These are phyloP conservation scores for Scenedesmus sp. DNA, from an alignment of 163 green algal genomes.

Conservation along the genomic window DNA sequence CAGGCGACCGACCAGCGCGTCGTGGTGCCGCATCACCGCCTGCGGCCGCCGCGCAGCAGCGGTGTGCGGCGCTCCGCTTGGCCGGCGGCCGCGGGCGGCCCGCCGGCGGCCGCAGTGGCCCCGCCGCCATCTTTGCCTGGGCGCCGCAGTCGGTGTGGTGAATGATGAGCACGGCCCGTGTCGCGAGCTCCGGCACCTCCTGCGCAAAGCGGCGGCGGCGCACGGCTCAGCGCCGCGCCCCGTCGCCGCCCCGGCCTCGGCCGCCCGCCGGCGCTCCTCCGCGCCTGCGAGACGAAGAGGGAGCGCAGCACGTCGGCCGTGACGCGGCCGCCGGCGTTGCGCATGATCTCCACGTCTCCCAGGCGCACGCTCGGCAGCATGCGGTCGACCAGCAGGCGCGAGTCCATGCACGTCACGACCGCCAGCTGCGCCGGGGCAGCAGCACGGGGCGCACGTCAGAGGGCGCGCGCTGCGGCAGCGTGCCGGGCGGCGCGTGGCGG, in stretches of 20 bases:
- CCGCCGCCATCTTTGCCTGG: no score
- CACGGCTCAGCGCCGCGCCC: neutral
- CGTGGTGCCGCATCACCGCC: conserved; percentile 42
- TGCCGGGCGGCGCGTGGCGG: no score
- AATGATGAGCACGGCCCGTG: conserved; percentile 43
- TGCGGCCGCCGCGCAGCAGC: no score
- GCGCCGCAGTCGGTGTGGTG: conserved; percentile 57
- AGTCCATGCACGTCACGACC: conserved; percentile 54
- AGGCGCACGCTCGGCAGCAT: conserved; percentile 47
- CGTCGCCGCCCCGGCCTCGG: neutral
- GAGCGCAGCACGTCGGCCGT: conserved; percentile 49
- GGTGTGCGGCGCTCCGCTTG: no score
- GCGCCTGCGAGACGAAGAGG: conserved; percentile 47
- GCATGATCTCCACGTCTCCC: conserved; percentile 21
- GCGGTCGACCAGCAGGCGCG: conserved; percentile 36
- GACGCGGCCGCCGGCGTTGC: conserved; percentile 42
- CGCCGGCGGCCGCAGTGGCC: no score
- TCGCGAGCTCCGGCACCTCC: conserved; percentile 39
- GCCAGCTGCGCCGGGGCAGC: conserved; percentile 19
- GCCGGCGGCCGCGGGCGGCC: no score
- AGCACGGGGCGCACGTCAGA: neutral
- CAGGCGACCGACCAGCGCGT: conserved; percentile 38
- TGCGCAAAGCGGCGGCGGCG: neutral
- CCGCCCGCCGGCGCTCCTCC: neutral
- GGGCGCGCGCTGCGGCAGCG: neutral